Conservation (phyloP, 2,329 filamentous ascomycete species). For the Dendryphion nanum region DNA sequence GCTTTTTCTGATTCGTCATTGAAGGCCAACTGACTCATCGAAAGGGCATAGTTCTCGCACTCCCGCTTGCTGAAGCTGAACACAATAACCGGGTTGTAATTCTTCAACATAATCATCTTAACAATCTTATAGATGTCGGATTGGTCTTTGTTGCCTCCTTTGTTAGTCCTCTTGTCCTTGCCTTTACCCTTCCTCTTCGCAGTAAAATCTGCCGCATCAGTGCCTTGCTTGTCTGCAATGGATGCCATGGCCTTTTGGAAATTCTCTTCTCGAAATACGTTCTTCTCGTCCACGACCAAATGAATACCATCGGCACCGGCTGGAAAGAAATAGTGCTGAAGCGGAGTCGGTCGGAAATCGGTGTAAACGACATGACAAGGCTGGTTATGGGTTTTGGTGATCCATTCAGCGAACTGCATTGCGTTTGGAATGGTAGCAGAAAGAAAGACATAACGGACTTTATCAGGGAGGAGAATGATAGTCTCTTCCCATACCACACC, state of each 20-base stretch:
- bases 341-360: constrained; percentile 91
- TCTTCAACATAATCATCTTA: constrained; percentile 97
- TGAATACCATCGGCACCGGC: constrained; percentile 89
- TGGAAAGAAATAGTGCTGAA: constrained; percentile 98
- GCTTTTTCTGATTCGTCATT: constrained; percentile 95
- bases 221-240: constrained; percentile 83
- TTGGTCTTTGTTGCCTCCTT: constrained; percentile 65
- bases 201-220: constrained; percentile 74
- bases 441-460: constrained; percentile 97
- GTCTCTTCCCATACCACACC: constrained; percentile 99
- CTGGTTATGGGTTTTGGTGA: constrained; percentile 95
- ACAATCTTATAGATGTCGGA: constrained; percentile 97
- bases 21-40: constrained; percentile 84
- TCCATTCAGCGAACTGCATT: constrained; percentile 99
- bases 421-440: constrained; percentile 98
- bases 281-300: constrained; percentile 94
- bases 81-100: constrained; percentile 96
- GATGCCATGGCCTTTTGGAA: constrained; percentile 94
- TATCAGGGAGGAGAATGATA: constrained; percentile 95
- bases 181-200: constrained; percentile 83
- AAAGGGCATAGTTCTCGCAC: constrained; percentile 84
- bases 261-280: constrained; percentile 92
- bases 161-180: constrained; percentile 89
- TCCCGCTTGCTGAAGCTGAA: constrained; percentile 99
- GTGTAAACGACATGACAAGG: constrained; percentile 99